Conservation (phyloP, 2,329 filamentous ascomycete species). For the Cyclaneusma minus region DNA sequence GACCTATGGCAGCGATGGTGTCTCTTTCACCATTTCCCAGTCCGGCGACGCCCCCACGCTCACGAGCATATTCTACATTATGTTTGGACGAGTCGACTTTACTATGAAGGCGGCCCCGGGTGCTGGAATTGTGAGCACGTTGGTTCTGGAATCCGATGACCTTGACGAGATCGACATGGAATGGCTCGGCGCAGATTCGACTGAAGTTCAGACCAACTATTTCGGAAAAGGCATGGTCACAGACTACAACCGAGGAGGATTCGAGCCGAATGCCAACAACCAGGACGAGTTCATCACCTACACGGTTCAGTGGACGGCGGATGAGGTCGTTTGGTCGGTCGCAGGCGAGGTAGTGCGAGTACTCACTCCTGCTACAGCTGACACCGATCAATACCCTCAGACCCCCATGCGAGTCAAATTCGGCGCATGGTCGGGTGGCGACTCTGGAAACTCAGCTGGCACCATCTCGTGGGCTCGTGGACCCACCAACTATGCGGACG, state of each 20-base stretch:
- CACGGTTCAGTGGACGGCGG: conserved; percentile 77
- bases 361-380: conserved; percentile 53
- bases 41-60: conserved; percentile 78
- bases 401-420: conserved; percentile 91
- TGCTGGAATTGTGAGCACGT: conserved; percentile 80
- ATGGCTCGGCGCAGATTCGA: conserved; percentile 68
- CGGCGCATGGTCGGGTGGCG: conserved; percentile 84
- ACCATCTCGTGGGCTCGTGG: conserved; percentile 87
- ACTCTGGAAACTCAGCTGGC: conserved; percentile 56
- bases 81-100: conserved; percentile 88
- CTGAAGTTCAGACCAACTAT: conserved; percentile 88
- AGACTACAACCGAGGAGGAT: conserved; percentile 76
- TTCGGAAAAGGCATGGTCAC: conserved; percentile 84
- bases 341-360: conserved; percentile 64
- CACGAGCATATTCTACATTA: conserved; percentile 90
- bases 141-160: conserved; percentile 79
- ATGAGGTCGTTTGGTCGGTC: conserved; percentile 76
- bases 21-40: conserved; percentile 61
- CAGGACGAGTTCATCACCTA: conserved; percentile 74
- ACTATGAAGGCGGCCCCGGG: conserved; percentile 77
- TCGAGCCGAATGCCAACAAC: conserved; percentile 52
- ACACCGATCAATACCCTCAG: conserved; percentile 70
- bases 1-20: conserved; percentile 63
- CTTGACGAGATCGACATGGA: conserved; percentile 97
- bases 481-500: conserved; percentile 65